Conservation (phyloP, 306 rosid genomes). For the Carpinus fangiana region DNA sequence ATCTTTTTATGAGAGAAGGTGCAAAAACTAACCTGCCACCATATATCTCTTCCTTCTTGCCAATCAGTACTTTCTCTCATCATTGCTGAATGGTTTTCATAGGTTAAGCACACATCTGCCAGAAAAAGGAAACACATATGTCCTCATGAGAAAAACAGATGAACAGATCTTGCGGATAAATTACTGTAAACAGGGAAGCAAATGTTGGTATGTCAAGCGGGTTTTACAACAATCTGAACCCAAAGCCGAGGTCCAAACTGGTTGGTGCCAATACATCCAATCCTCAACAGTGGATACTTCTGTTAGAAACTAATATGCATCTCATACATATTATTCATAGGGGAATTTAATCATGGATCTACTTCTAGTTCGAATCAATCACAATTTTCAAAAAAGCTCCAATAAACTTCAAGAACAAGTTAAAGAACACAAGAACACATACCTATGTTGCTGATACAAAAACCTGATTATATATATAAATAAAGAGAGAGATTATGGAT, state of each 20-base stretch:
- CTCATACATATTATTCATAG: too few relatives aligned
- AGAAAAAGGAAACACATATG: conserved; percentile 27
- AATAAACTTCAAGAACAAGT: too few relatives aligned
- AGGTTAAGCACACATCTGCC: conserved; percentile 71
- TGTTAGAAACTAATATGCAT: too few relatives aligned
- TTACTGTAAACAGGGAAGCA: neutral
- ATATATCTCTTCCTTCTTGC: conserved; percentile 79
- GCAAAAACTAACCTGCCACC: conserved; percentile 93
- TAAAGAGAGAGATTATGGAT: too few relatives aligned
- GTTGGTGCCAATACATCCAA: neutral
- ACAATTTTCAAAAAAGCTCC: too few relatives aligned
- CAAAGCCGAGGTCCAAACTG: neutral
- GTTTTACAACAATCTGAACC: conserved; percentile 3
- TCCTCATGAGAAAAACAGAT: conserved; percentile 12
- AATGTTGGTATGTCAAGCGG: neutral
- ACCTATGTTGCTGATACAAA: too few relatives aligned
- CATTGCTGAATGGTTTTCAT: conserved; percentile 64
- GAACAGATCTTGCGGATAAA: neutral
- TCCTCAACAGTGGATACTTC: conserved; percentile 1
- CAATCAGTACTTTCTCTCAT: conserved; percentile 75
- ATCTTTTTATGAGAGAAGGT: conserved; percentile 6
- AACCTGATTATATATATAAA: too few relatives aligned
- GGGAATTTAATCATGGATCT: too few relatives aligned
- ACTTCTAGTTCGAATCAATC: too few relatives aligned
- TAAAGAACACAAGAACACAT: too few relatives aligned